phyloP scores from a whole-genome alignment of 345 rosid species.

The Populus euphratica region DNA sequence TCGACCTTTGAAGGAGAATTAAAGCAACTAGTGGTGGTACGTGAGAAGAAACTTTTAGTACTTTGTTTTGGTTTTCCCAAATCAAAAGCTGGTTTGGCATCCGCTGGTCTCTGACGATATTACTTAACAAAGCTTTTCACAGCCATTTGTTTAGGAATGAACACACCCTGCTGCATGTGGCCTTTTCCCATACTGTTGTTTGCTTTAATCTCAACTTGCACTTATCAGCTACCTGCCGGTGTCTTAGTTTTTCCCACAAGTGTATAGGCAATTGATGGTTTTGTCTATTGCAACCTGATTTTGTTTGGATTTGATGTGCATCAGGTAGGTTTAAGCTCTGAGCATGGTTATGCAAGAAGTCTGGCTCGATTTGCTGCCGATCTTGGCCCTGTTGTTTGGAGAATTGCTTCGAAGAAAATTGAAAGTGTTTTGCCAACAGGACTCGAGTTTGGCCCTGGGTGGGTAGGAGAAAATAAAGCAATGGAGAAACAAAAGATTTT shows the following conservation, averaged over 20 bases:
- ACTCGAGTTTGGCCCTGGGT: constrained; percentile 62
- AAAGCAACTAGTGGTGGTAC: constrained; percentile 75
- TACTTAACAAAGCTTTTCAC: background rate
- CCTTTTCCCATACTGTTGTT: background rate
- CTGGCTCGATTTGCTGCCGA: constrained; percentile 77
- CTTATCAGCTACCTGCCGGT: no score
- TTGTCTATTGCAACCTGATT: background rate
- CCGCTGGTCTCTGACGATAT: background rate
- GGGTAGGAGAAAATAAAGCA: constrained; percentile 67
- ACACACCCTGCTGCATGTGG: background rate
- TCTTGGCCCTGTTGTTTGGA: constrained; percentile 84
- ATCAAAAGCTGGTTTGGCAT: background rate
- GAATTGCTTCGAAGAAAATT: constrained; percentile 68
- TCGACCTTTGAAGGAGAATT: constrained; percentile 53
- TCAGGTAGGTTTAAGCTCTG: constrained; percentile 78
- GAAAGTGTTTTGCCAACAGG: constrained; percentile 56
- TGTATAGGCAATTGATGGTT: background rate
- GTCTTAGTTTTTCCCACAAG: background rate
- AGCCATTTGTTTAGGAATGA: background rate
- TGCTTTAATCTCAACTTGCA: background rate
- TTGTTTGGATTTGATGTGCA: constrained; percentile 14
- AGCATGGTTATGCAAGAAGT: constrained; percentile 83
- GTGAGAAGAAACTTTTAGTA: background rate
- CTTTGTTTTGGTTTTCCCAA: background rate
- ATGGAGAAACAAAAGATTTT: constrained; percentile 34